These are phyloP conservation scores for Fraxinus xanthoxyloides DNA, from an alignment of 305 asterid genomes.

Conservation along the genomic window DNA sequence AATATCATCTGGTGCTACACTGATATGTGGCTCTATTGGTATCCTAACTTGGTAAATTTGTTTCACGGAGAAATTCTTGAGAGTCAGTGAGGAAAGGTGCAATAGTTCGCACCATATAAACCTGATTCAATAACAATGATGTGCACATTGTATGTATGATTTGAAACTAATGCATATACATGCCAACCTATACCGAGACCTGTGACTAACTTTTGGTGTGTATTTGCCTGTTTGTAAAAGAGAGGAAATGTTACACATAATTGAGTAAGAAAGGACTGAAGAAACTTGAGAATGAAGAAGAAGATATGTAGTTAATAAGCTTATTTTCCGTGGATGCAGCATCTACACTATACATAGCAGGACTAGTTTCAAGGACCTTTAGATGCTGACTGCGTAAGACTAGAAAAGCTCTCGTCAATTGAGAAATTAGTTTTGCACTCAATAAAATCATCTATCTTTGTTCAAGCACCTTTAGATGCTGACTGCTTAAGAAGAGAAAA, in stretches of 20 bases:
- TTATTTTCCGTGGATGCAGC: neutral
- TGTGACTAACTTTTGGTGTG: neutral
- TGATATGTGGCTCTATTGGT: neutral
- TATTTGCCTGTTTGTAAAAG: neutral
- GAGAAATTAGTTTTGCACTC: neutral
- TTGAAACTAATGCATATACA: neutral
- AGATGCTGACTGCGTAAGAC: neutral
- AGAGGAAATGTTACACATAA: neutral
- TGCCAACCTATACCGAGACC: neutral
- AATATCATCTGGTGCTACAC: neutral
- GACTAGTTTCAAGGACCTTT: neutral
- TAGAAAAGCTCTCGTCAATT: neutral
- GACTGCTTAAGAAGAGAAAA: neutral
- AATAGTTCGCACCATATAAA: neutral
- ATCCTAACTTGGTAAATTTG: neutral
- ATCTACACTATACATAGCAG: neutral
- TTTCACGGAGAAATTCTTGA: neutral
- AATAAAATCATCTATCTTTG: neutral
- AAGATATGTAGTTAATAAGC: neutral
- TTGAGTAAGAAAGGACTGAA: neutral
- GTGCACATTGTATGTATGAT: neutral
- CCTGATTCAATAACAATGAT: neutral
- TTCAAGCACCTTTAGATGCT: neutral
- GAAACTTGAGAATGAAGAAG: neutral
- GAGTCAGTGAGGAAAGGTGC: neutral